Evolutionary conservation across 805 yeast genomes (phyloP).

Genomic region (Suhomyces vadensis): DNA sequence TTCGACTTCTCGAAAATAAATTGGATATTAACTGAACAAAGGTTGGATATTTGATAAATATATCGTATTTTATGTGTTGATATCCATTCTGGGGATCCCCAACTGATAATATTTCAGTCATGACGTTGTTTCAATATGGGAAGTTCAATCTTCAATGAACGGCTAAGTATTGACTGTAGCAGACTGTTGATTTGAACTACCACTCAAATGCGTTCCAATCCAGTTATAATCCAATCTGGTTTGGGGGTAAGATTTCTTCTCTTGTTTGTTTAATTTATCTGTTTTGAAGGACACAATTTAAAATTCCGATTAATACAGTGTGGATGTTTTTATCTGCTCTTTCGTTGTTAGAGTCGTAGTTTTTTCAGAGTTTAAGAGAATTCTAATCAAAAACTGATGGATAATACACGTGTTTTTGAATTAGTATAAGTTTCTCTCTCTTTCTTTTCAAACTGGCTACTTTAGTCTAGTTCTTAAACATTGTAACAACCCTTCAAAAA

Average conservation of each 20-base stretch:
- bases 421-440: background rate
- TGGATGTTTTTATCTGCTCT: no score
- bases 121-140: slow-evolving; percentile 5
- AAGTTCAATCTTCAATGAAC: background rate
- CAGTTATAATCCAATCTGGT: no score
- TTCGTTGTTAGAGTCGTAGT: no score
- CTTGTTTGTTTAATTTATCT: no score
- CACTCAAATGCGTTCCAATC: no score
- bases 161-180: background rate
- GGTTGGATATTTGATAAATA: slow-evolving; percentile 1
- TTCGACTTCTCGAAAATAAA: slow-evolving; percentile 33
- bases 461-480: background rate
- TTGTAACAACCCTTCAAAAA: background rate
- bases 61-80: background rate
- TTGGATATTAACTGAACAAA: slow-evolving; percentile 21
- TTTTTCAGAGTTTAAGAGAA: no score
- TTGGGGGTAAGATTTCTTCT: no score
- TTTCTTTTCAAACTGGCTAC: background rate
- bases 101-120: slow-evolving; percentile 21
- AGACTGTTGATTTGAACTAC: background rate
- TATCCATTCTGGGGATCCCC: slow-evolving; percentile 3
- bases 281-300: no score
- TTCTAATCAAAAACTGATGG: no score
- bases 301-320: no score
- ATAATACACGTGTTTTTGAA: no score